Conservation (phyloP, 2,329 filamentous ascomycete genomes). For the Stemphylium beticola region DNA sequence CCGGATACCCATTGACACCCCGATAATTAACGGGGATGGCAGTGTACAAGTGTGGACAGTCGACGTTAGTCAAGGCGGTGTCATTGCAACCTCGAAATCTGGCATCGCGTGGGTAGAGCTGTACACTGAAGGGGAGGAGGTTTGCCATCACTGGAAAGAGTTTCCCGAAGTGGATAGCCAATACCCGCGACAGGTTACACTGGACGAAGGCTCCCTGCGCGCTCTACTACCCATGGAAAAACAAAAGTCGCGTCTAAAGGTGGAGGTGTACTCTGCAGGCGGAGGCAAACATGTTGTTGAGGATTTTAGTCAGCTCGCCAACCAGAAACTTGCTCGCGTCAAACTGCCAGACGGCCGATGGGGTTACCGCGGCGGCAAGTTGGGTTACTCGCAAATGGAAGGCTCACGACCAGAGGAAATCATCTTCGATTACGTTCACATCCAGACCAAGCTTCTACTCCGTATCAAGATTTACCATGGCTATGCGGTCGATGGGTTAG, state of each 20-base stretch:
- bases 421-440: constrained; percentile 70
- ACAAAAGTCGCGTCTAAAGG: constrained; percentile 70
- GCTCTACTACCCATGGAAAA: constrained; percentile 73
- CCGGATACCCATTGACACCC: constrained; percentile 75
- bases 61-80: constrained; percentile 75
- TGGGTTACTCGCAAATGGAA: constrained; percentile 75
- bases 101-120: constrained; percentile 88
- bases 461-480: constrained; percentile 80
- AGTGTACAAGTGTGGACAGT: constrained; percentile 87
- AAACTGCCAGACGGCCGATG: constrained; percentile 77
- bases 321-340: constrained; percentile 70
- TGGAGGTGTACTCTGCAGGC: constrained; percentile 78
- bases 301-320: constrained; percentile 73
- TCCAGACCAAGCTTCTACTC: constrained; percentile 74
- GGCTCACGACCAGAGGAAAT: constrained; percentile 74
- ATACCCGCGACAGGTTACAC: constrained; percentile 72
- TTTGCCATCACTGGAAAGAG: constrained; percentile 83
- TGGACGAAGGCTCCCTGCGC: constrained; percentile 78
- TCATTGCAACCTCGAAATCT: constrained; percentile 80
- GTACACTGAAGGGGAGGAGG: constrained; percentile 76
- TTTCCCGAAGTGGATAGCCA: constrained; percentile 67
- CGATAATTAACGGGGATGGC: constrained; percentile 64
- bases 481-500: constrained; percentile 78
- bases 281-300: constrained; percentile 76
- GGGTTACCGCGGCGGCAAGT: constrained; percentile 76